Evolutionary conservation across 2,329 filamentous ascomycete genomes (phyloP), one percentile per base, ranked within the genome.

Genomic region (Colletotrichum australisinense): DNA sequence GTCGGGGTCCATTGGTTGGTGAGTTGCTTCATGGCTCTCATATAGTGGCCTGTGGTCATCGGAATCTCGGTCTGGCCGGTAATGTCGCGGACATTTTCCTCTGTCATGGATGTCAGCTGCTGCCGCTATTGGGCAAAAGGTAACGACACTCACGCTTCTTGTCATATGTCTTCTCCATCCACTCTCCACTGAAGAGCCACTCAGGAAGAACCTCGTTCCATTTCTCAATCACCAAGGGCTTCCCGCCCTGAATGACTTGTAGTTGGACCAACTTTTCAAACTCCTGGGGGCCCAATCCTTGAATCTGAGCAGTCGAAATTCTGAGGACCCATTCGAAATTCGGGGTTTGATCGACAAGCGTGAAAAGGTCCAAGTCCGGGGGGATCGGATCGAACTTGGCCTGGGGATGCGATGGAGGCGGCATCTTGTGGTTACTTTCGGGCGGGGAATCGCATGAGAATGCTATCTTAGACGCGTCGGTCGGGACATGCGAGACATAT

Each of bases 361-460:
- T 84, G 52, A 90, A 85, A 19, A 98, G 86, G 80, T 98, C 93
- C 70, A 98, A 90, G 79, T 96, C 91, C 0, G 95, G 95, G 0
- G 95, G 90, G 59, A 98, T 94, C 1, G 96, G 95, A 81, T 97
- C 95, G 82, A 98, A 98, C 64, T 95, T 94, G 19, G 95, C 95
- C 79, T 95, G 93, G 1, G 94, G 94, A 78, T 95, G 92, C 72
- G 93, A 86, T 16, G 93, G 88, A 19, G 87, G 85, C 67, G 94
- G 93, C 95, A 98, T 98, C 32, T 79, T 88, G 22, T 52, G 28
- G 66, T 32, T 28, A 14, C 49, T 19, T n/a, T 35, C 49, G 35
- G 14, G 56, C 56, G 35, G 56, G 46, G 49, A 38, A 46, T 19
- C 46, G 11, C 26, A 62, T 24, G 24, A 19, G 55, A 58, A 62